Evolutionary conservation across 2,329 filamentous ascomycete species (phyloP), one percentile per base, ranked within the genome.

Genomic region (Pseudogymnoascus sp.): DNA sequence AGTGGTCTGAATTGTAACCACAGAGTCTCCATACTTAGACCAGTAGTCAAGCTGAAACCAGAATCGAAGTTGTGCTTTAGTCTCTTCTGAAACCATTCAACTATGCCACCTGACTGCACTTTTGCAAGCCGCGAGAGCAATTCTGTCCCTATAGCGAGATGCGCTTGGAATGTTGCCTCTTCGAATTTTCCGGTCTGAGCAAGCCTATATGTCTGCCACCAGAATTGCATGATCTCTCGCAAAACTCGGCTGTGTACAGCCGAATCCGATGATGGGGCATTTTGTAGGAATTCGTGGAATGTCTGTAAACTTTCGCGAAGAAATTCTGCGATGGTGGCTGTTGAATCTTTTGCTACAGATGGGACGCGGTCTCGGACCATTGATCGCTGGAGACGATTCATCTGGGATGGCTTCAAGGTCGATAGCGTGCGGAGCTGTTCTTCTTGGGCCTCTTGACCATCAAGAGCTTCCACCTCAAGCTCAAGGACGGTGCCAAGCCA

Each of bases 11-110:
- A 84, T 1, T 79, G 71, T 45, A 84, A 83, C 93, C 93, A 96
- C 4, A 96, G 80, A 7, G 78, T 74, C 72, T 95, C 90, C 90
- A 96, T 95, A 68, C 85, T 88, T 11, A 92, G 78, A 0, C 92
- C 92, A 1, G 89, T 92, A 0, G 80, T 86, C 13, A 96, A 77
- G 63, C 86, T 85, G 77, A 92, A 93, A 1, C 85, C 86, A 14
- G 85, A 81, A 23, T 84, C 81, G 71, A 96, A 93, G 61, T 81
- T 81, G 41, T 77, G 77, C 48, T 81, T 76, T 1, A 88, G 71
- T 5, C 75, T 78, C 0, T 75, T 70, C 1, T 79, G 69, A 13
- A 73, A 67, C 8, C 19, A 19, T 3, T 48, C 54, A 23, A 69
- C 25, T n/a, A 69, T 48, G 7, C 43, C 37, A 60, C 62, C 28